Percentiles rank a stretch among this genome's conserved stretches.
These are phyloP conservation scores for Coniella vitis DNA, from an alignment of 2,329 filamentous ascomycete genomes.

Conservation along the genomic window DNA sequence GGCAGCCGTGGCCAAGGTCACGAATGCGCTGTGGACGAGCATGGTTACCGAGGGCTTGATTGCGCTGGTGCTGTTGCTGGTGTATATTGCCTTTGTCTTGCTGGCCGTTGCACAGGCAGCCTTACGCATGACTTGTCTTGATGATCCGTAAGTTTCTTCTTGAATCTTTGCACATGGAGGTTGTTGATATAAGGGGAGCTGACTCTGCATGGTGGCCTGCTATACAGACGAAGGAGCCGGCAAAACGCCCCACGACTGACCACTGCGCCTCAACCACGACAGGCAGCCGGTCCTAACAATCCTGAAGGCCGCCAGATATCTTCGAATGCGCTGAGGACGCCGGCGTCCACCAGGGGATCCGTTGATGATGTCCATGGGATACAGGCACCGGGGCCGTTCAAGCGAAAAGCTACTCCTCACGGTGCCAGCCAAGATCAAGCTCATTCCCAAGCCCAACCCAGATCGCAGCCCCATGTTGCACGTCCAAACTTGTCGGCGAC, in stretches of 20 bases:
- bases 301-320: neutral
- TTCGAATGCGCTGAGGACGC: neutral
- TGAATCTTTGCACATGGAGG: neutral
- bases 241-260: no score
- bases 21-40: slow-evolving; percentile 56
- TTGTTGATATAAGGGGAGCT: no score
- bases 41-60: slow-evolving; percentile 77
- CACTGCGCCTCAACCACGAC: neutral
- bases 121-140: slow-evolving; percentile 42
- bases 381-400: no score
- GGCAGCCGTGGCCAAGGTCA: slow-evolving; percentile 64
- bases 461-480: no score
- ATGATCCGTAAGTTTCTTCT: neutral
- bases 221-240: no score
- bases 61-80: slow-evolving; percentile 61
- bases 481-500: neutral
- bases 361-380: neutral
- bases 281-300: neutral
- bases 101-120: slow-evolving; percentile 64
- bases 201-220: no score
- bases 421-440: no score
- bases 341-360: neutral
- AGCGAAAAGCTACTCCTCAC: no score
- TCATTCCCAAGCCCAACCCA: no score
- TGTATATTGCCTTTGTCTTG: slow-evolving; percentile 74